Percentiles rank a stretch among this genome's conserved stretches.
Evolutionary conservation across 345 rosid genomes (phyloP).

Genomic region (Eucalyptus marginata): DNA sequence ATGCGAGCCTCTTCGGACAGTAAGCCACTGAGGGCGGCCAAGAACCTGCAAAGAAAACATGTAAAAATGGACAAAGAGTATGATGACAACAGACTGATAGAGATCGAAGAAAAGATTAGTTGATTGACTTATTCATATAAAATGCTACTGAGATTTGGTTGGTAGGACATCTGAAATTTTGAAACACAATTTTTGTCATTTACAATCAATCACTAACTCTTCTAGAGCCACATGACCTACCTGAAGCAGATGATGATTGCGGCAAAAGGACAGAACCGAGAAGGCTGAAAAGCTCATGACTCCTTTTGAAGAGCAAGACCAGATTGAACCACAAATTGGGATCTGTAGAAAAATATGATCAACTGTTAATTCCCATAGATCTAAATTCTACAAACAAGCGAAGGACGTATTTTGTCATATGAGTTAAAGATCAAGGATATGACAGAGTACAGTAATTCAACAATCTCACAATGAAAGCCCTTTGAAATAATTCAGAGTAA

Average conservation of each 20-base stretch:
- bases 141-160: not conserved
- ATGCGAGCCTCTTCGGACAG: constrained; percentile 63
- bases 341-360: constrained; percentile 19
- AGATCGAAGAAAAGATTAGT: not conserved
- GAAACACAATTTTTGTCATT: not conserved
- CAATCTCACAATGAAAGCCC: constrained; percentile 68
- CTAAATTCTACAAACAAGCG: not conserved
- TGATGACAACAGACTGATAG: not conserved
- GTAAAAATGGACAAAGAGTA: not conserved
- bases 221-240: constrained; percentile 3
- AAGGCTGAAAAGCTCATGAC: constrained; percentile 72
- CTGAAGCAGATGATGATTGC: constrained; percentile 84
- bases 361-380: not conserved
- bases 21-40: constrained; percentile 92
- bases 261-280: constrained; percentile 78
- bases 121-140: not conserved
- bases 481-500: constrained; percentile 71
- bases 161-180: not conserved
- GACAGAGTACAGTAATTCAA: not conserved
- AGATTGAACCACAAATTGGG: constrained; percentile 81
- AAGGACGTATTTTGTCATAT: not conserved
- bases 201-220: not conserved
- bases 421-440: not conserved
- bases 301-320: constrained; percentile 78
- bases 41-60: constrained; percentile 30